Evolutionary conservation across 2,329 filamentous ascomycete genomes (phyloP).

Genomic region (Colletotrichum endophyticum): DNA sequence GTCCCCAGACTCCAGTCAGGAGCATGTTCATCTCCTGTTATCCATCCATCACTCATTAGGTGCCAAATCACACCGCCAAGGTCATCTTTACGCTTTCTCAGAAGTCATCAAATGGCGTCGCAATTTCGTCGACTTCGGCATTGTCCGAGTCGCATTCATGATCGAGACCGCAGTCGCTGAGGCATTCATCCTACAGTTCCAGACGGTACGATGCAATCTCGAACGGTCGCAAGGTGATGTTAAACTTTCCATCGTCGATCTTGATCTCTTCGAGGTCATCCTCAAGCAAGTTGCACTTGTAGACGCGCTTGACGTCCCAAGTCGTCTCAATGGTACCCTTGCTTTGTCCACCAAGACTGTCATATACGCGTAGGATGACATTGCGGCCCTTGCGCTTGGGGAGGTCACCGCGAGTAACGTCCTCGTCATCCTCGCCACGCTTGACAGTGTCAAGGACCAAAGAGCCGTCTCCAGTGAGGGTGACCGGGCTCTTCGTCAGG

Average conservation of each 20-base stretch:
- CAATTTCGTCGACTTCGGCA: not conserved
- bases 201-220: conserved; percentile 85
- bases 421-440: conserved; percentile 87
- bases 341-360: conserved; percentile 82
- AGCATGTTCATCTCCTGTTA: not conserved
- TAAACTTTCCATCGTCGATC: conserved; percentile 54
- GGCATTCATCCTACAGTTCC: conserved; percentile 43
- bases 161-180: conserved; percentile 3
- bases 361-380: conserved; percentile 85
- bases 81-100: not conserved
- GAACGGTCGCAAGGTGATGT: conserved; percentile 76
- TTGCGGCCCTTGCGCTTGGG: conserved; percentile 74
- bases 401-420: conserved; percentile 68
- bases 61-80: not conserved
- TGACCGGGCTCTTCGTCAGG: conserved; percentile 56
- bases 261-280: conserved; percentile 77
- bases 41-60: not conserved
- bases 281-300: conserved; percentile 87
- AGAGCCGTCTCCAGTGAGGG: conserved; percentile 68
- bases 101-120: not conserved
- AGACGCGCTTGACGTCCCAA: conserved; percentile 76
- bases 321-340: conserved; percentile 72
- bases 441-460: conserved; percentile 90
- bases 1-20: not conserved
- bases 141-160: not conserved